These are phyloP conservation scores for Raffaelea ambrosiae DNA, from an alignment of 2,329 filamentous ascomycete species.

Conservation along the genomic window DNA sequence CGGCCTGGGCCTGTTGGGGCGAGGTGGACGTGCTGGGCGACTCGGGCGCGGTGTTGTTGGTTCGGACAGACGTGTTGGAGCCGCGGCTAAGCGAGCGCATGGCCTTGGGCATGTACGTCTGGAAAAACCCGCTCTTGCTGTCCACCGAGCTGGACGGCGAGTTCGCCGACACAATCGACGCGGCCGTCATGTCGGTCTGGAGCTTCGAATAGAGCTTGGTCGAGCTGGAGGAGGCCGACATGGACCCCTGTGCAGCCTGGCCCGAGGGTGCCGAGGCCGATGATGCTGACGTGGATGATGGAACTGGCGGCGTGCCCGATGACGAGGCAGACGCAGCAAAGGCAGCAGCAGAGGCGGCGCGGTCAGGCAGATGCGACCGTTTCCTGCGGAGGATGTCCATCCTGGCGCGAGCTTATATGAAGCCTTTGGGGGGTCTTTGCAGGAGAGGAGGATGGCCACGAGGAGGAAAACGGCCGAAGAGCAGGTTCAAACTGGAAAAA, in stretches of 20 bases:
- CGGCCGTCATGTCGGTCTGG: constrained; percentile 10
- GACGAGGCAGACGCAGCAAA: not conserved
- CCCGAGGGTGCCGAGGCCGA: not conserved
- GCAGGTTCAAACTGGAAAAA: no score
- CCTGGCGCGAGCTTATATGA: not conserved
- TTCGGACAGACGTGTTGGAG: constrained; percentile 4
- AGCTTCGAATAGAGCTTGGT: constrained; percentile 5
- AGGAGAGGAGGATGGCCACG: not conserved
- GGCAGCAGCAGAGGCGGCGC: not conserved
- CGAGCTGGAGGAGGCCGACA: not conserved
- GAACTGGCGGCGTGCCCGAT: not conserved
- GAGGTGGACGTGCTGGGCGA: not conserved
- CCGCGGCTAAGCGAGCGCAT: constrained; percentile 17
- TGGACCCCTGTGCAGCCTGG: not conserved
- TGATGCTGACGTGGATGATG: not conserved
- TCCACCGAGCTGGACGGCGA: constrained; percentile 17
- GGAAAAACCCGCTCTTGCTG: constrained; percentile 16
- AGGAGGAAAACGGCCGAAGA: no score
- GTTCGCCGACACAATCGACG: constrained; percentile 2
- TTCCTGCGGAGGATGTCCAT: constrained; percentile 12
- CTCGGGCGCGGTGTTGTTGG: not conserved
- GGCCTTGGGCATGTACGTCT: constrained; percentile 12
- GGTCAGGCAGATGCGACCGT: not conserved
- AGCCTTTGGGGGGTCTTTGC: not conserved
- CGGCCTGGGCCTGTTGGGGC: constrained; percentile 4